phyloP scores from a whole-genome alignment of 2,329 filamentous ascomycete species.

The Cladosporium sp. region DNA sequence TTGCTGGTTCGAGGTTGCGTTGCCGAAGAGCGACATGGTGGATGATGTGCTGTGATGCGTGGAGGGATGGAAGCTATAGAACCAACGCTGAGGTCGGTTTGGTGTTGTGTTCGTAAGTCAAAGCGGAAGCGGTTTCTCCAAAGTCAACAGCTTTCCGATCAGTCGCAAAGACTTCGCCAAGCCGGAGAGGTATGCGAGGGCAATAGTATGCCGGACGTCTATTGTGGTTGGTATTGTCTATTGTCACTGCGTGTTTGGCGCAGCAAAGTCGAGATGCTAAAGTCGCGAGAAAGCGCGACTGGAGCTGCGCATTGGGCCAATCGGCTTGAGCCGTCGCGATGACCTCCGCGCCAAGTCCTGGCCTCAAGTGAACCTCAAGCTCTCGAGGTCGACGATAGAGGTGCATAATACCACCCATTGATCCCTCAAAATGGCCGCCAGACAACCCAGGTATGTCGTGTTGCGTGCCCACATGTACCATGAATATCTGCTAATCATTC shows the following conservation, averaged over 20 bases:
- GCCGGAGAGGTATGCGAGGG: not conserved
- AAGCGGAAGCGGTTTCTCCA: not conserved
- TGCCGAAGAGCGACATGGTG: constrained; percentile 34
- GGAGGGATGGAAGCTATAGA: constrained; percentile 12
- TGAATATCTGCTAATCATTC: not conserved
- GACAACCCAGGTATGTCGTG: constrained; percentile 53
- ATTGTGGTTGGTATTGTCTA: constrained; percentile 9
- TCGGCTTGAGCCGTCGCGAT: constrained; percentile 10
- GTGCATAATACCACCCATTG: constrained; percentile 9
- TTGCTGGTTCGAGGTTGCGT: constrained; percentile 22
- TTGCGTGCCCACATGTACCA: constrained; percentile 17
- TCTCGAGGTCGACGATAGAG: constrained; percentile 6
- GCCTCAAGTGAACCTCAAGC: constrained; percentile 1
- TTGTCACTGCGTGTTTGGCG: not conserved
- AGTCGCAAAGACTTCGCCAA: too few relatives aligned
- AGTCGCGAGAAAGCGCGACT: constrained; percentile 11
- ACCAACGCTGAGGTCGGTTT: not conserved
- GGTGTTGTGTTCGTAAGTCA: not conserved
- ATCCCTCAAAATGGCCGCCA: constrained; percentile 52
- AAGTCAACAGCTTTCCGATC: not conserved
- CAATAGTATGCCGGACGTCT: not conserved
- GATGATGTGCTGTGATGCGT: not conserved
- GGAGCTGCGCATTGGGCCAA: constrained; percentile 1
- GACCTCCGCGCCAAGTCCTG: constrained; percentile 7
- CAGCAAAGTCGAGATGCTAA: constrained; percentile 5